Evolutionary conservation across 2,329 filamentous ascomycete species (phyloP).

Genomic region (Aureobasidium mangrovei): DNA sequence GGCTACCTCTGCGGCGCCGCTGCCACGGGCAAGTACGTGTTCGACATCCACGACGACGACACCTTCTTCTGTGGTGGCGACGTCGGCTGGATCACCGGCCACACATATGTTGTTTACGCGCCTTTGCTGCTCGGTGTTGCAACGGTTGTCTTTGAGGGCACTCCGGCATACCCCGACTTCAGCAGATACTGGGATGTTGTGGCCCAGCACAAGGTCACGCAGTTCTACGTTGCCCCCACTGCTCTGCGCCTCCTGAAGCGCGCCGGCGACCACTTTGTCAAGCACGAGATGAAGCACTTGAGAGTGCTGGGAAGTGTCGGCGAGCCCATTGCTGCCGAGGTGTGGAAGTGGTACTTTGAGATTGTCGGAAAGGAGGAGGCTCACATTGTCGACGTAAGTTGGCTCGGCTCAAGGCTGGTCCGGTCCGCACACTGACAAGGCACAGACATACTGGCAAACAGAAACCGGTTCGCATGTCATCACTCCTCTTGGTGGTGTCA

Average conservation of each 20-base stretch:
- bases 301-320: slow-evolving; percentile 90
- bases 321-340: slow-evolving; percentile 93
- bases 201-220: slow-evolving; percentile 86
- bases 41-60: slow-evolving; percentile 92
- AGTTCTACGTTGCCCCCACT: slow-evolving; percentile 97
- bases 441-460: slow-evolving; percentile 97
- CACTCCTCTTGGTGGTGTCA: slow-evolving; percentile 83
- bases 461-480: slow-evolving; percentile 97
- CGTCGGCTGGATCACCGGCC: slow-evolving; percentile 97
- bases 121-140: slow-evolving; percentile 86
- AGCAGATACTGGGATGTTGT: slow-evolving; percentile 99
- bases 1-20: slow-evolving; percentile 94
- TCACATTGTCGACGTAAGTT: slow-evolving; percentile 84
- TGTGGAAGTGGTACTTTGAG: slow-evolving; percentile 99
- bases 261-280: slow-evolving; percentile 86
- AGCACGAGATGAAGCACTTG: slow-evolving; percentile 79
- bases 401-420: not conserved
- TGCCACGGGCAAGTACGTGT: slow-evolving; percentile 93
- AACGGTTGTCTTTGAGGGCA: slow-evolving; percentile 96
- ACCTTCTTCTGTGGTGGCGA: slow-evolving; percentile 97
- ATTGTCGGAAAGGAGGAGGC: slow-evolving; percentile 86
- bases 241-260: slow-evolving; percentile 89
- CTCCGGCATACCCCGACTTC: slow-evolving; percentile 94
- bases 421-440: not conserved
- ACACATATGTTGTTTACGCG: slow-evolving; percentile 97